Percentiles rank a stretch among this genome's conserved stretches.
Evolutionary conservation across 331 rosid genomes (phyloP).

Genomic region (Quercus phellos): DNA sequence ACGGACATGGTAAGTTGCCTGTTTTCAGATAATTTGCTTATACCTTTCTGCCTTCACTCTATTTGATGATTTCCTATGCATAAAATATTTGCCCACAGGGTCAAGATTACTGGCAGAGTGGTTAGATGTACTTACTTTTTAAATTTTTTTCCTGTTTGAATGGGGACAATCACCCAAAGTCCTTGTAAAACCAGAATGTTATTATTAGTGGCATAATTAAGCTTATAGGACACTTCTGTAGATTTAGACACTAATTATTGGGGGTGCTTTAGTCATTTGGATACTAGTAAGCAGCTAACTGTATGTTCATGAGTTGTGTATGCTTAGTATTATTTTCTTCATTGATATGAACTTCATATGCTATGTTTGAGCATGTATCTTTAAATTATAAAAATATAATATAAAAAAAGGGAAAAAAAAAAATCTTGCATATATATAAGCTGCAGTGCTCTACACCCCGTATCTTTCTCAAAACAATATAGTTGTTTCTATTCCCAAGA

Average conservation of each 20-base stretch:
- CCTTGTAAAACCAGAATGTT: background rate
- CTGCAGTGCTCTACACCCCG: background rate
- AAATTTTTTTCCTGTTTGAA: background rate
- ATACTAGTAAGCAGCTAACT: background rate
- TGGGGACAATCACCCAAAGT: background rate
- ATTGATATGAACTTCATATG: background rate
- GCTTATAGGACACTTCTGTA: background rate
- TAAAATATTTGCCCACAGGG: no score
- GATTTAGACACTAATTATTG: background rate
- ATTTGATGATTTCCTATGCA: no score
- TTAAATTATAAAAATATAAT: background rate
- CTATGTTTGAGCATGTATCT: background rate
- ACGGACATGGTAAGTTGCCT: no score
- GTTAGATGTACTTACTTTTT: background rate
- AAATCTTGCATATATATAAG: background rate
- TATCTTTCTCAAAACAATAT: no score
- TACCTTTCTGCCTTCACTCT: no score
- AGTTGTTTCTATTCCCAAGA: no score
- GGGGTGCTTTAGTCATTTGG: background rate
- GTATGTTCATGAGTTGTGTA: background rate
- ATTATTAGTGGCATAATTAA: background rate
- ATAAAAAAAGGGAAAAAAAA: background rate
- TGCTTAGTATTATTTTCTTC: background rate
- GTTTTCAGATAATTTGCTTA: no score
- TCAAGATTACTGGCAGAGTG: no score